Conservation (phyloP, 2,329 filamentous ascomycete species). For the Exophiala dermatitidis region DNA sequence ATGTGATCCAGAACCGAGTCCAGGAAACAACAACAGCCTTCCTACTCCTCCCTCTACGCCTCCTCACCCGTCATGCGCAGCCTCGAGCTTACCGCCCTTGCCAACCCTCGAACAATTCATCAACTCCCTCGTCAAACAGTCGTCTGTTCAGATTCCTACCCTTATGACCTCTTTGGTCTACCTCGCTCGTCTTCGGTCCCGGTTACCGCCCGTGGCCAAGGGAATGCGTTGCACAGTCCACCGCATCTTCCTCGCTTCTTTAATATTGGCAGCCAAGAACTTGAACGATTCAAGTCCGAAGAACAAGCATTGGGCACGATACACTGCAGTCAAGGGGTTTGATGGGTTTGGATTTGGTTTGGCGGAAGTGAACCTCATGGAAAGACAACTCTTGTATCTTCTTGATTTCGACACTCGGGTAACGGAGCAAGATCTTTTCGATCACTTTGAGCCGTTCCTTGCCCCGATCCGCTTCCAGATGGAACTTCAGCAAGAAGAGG, state of each 20-base stretch:
- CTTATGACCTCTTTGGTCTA: slow-evolving; percentile 97
- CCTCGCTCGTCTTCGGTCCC: slow-evolving; percentile 72
- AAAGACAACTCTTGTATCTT: slow-evolving; percentile 93
- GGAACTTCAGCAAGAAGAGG: slow-evolving; percentile 49
- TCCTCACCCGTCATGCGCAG: slow-evolving; percentile 41
- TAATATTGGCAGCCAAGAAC: slow-evolving; percentile 78
- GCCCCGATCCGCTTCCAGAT: slow-evolving; percentile 65
- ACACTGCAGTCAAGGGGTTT: slow-evolving; percentile 68
- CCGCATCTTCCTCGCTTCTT: slow-evolving; percentile 74
- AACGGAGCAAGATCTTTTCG: slow-evolving; percentile 74
- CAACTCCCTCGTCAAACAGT: slow-evolving; percentile 78
- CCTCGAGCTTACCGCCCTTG: slow-evolving; percentile 42
- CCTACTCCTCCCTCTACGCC: slow-evolving; percentile 56
- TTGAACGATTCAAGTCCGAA: slow-evolving; percentile 97
- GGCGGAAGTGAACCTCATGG: slow-evolving; percentile 98
- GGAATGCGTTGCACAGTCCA: slow-evolving; percentile 94
- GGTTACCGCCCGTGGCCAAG: slow-evolving; percentile 88
- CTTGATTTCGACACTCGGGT: slow-evolving; percentile 92
- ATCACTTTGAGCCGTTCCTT: slow-evolving; percentile 80
- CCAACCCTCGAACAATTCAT: slow-evolving; percentile 89
- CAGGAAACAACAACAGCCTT: slow-evolving; percentile 45
- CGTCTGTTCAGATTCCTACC: slow-evolving; percentile 93
- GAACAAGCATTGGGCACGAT: slow-evolving; percentile 99
- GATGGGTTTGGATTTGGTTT: slow-evolving; percentile 83
- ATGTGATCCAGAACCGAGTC: slow-evolving; percentile 40